Base-by-base conservation (phyloP, 2,329 filamentous ascomycete genomes). In the Talaromyces atroroseus region DNA sequence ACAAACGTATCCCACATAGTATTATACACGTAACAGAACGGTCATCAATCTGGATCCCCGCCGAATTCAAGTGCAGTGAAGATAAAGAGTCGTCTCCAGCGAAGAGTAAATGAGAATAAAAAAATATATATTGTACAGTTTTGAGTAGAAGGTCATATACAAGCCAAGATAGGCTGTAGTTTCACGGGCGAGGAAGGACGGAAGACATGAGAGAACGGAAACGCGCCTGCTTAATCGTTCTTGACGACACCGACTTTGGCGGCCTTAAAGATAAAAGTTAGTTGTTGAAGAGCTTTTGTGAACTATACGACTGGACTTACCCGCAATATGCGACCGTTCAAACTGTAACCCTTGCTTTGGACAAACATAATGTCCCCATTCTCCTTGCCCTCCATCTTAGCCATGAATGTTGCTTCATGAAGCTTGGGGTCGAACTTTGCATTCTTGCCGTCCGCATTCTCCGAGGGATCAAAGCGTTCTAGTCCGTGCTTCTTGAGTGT, bases 211-310 rank as follows among this genome's bases (percentile, higher is more conserved):
- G 44, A 20, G n/a, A n/a, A n/a, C 38, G 8, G 44, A 24, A 49
- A 47, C n/a, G 14, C 32, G 48, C n/a, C n/a, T n/a, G n/a, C 51
- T 71, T 72, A 79, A 53, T 68, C 65, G 78, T 94, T 95, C 83
- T 94, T 95, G 63, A 95, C 92, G 57, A 96, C 91, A 69, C 92
- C 92, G 62, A 97, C 92, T 82, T 97, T 96, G 70, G 92, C 90
- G 61, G 92, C 90, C 74, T 78, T 29, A 32, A 29, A 26, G 6
- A 58, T 7, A 51, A 48, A 59, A 51, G 54, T 60, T 52, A 64
- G 59, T 55, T 36, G 18, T 12, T 48, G 45, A 16, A 42, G 23
- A 57, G n/a, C 26, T 46, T 11, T 29, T 12, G 2, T 6, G 21
- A 18, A 38, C 55, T 5, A 26, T 40, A 48, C n/a, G 6, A 26